Evolutionary conservation across 176 grass and related monocot genomes (phyloP).

Genomic region (Avena sativa): DNA sequence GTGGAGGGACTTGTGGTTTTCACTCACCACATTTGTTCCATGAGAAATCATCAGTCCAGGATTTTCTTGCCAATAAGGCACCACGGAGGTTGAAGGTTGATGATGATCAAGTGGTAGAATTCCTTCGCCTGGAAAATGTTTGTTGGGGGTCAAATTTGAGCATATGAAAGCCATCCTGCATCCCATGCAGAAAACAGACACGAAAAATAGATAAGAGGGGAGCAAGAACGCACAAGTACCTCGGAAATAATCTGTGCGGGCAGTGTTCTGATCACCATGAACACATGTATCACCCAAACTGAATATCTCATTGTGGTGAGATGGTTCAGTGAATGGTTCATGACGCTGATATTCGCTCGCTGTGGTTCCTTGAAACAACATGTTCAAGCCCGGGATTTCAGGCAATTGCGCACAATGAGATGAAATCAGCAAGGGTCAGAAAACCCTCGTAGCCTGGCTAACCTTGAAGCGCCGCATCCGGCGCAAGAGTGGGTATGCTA

Average conservation of each 20-base stretch:
- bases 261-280: not conserved
- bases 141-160: not conserved
- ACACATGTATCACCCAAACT: too few species aligned
- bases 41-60: too few species aligned
- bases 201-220: not conserved
- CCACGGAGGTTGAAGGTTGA: not conserved
- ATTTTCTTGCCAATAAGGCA: too few species aligned
- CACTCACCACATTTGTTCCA: too few species aligned
- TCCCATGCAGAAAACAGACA: not conserved
- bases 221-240: not conserved
- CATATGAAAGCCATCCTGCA: not conserved
- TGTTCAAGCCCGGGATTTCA: not conserved
- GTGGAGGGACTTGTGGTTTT: too few species aligned
- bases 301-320: not conserved
- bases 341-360: not conserved
- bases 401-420: not conserved
- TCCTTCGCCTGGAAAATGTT: slow-evolving; percentile 19
- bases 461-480: not conserved
- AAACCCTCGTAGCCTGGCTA: not conserved
- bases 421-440: not conserved
- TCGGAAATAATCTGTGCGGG: not conserved
- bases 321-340: not conserved
- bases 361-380: not conserved
- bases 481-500: not conserved
- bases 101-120: not conserved